Percentiles rank a stretch among this genome's conserved stretches.
These are phyloP conservation scores for Warburgia ugandensis DNA, from an alignment of 164 flowering plant genomes.

Conservation along the genomic window DNA sequence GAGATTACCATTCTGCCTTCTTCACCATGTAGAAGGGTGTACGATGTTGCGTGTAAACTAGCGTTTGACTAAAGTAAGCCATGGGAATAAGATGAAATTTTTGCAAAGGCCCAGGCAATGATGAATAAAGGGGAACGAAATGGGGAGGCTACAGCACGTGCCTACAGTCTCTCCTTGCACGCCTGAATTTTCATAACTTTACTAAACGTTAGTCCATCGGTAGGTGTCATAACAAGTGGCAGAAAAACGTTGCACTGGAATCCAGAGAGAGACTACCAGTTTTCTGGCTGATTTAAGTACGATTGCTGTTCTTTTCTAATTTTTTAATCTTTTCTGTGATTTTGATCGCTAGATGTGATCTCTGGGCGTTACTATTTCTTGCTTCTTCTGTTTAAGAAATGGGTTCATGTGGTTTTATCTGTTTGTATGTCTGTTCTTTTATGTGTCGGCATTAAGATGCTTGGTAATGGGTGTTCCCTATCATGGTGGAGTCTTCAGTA, in stretches of 20 bases:
- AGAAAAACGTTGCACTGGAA: neutral
- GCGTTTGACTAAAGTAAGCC: conserved; percentile 31
- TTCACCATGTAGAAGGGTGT: conserved; percentile 4
- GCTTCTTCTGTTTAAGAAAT: conserved; percentile 9
- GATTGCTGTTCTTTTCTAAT: neutral
- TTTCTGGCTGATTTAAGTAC: neutral
- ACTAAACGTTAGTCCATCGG: neutral
- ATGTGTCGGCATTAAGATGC: neutral
- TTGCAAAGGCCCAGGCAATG: conserved; percentile 44
- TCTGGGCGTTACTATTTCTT: conserved; percentile 5
- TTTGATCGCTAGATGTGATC: conserved; percentile 21
- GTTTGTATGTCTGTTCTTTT: neutral
- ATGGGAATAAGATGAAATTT: neutral
- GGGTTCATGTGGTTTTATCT: neutral
- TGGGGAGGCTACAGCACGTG: no score
- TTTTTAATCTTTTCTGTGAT: neutral
- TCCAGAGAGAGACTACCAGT: neutral
- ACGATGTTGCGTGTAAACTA: conserved; percentile 24
- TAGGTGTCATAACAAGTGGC: no score
- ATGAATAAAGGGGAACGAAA: no score
- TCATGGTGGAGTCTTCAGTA: neutral
- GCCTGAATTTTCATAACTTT: conserved; percentile 12
- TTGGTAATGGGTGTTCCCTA: neutral
- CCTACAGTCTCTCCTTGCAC: conserved; percentile 29
- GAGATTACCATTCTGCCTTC: neutral